Percentiles rank a stretch among this genome's conserved stretches.
These are phyloP conservation scores for Colletotrichum costaricense DNA, from an alignment of 2,329 filamentous ascomycete genomes.

Conservation along the genomic window DNA sequence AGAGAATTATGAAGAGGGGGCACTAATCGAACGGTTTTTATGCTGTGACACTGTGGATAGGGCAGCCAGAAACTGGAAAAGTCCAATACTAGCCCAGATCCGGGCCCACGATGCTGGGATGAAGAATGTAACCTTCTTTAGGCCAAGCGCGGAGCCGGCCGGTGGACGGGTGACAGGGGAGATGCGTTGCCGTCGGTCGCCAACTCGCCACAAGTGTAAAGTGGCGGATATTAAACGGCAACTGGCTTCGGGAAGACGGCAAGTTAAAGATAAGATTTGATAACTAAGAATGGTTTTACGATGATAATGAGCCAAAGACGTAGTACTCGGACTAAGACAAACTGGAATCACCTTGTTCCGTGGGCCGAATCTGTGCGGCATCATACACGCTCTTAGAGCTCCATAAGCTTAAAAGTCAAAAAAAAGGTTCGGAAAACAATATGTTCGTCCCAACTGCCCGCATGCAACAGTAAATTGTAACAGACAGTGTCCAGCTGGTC, in stretches of 20 bases:
- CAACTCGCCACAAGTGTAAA: not conserved
- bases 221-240: not conserved
- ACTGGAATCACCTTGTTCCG: not conserved
- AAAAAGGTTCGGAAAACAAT: not conserved
- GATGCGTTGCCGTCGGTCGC: not conserved
- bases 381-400: not conserved
- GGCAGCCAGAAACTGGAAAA: too few species aligned
- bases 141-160: not conserved
- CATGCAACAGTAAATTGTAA: too few species aligned
- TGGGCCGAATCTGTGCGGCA: not conserved
- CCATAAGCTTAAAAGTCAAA: not conserved
- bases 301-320: too few species aligned
- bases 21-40: slow-evolving; percentile 5
- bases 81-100: not conserved
- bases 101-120: slow-evolving; percentile 6
- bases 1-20: not conserved
- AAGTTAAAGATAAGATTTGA: not conserved
- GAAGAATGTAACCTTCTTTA: not conserved
- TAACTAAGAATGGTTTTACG: not conserved
- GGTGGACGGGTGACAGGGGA: not conserved
- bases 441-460: not conserved
- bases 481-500: not conserved
- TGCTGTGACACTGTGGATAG: not conserved
- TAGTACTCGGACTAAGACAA: not conserved
- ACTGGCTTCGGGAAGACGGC: not conserved